Evolutionary conservation across 257 asterid species (phyloP).

Genomic region (Plantago ovata): DNA sequence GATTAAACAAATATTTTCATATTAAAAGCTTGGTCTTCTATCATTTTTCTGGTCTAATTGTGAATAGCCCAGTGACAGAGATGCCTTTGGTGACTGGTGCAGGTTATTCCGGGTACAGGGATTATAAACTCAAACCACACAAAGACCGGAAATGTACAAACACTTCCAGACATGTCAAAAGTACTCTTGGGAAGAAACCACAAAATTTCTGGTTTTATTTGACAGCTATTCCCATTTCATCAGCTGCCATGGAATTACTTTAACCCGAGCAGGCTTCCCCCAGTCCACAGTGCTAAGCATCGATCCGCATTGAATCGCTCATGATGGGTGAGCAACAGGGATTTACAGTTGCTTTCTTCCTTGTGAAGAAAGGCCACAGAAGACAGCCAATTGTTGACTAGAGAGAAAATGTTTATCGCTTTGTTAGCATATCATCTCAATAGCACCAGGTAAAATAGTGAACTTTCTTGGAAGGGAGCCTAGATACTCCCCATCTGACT

Average conservation of each 20-base stretch:
- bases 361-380: neutral
- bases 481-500: constrained; percentile 86
- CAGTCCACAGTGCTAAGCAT: neutral
- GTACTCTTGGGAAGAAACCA: neutral
- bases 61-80: too few relatives aligned
- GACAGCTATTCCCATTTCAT: neutral
- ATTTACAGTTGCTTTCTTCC: constrained; percentile 9
- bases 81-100: too few relatives aligned
- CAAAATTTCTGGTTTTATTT: neutral
- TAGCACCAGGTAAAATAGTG: constrained; percentile 53
- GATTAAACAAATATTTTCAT: too few relatives aligned
- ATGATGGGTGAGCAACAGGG: neutral
- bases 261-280: too few relatives aligned
- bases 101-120: too few relatives aligned
- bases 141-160: neutral
- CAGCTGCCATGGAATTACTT: too few relatives aligned
- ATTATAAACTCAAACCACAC: neutral
- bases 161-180: neutral
- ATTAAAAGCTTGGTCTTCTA: too few relatives aligned
- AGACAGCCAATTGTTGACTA: constrained; percentile 9
- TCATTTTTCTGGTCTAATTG: too few relatives aligned
- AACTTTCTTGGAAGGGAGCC: constrained; percentile 81
- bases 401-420: neutral
- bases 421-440: constrained; percentile 58
- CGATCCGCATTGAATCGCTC: neutral